Evolutionary conservation across 352 stramenopile genomes (phyloP).

Genomic region (Globisporangium recalcitrans): DNA sequence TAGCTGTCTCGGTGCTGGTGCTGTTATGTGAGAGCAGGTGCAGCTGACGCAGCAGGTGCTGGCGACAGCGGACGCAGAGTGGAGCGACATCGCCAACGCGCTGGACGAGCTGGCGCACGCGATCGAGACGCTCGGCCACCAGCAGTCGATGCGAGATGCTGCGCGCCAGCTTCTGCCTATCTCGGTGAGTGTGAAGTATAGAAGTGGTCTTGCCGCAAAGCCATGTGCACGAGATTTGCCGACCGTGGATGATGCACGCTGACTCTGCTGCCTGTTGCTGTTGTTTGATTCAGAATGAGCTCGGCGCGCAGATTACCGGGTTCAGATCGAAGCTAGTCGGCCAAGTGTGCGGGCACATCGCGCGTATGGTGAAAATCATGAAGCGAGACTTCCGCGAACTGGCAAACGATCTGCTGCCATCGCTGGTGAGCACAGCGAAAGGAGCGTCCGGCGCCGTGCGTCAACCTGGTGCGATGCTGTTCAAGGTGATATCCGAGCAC

Average conservation of each 20-base stretch:
- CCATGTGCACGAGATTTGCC: background rate
- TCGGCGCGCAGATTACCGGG: slow-evolving; percentile 37
- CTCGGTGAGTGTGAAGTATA: slow-evolving; percentile 26
- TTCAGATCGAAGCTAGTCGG: slow-evolving; percentile 50
- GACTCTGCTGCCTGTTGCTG: slow-evolving; percentile 1
- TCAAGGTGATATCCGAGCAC: slow-evolving; percentile 48
- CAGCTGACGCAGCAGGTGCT: slow-evolving; percentile 35
- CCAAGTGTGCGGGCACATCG: slow-evolving; percentile 40
- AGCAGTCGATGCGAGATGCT: slow-evolving; percentile 25
- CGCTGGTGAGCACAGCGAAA: slow-evolving; percentile 50
- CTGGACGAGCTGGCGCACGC: slow-evolving; percentile 41
- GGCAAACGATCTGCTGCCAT: slow-evolving; percentile 47
- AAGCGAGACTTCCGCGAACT: slow-evolving; percentile 44
- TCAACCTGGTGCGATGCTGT: slow-evolving; percentile 40
- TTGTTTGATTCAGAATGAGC: slow-evolving; percentile 23
- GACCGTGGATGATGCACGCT: background rate
- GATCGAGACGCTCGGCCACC: slow-evolving; percentile 33
- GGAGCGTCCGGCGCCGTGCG: slow-evolving; percentile 45
- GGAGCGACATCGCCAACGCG: slow-evolving; percentile 30
- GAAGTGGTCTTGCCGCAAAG: background rate
- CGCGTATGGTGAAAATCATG: slow-evolving; percentile 41
- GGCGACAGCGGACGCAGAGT: slow-evolving; percentile 26
- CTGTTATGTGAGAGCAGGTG: slow-evolving; percentile 24
- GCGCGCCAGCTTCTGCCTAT: slow-evolving; percentile 37
- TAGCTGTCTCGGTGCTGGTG: background rate